Conservation (phyloP, 2,329 filamentous ascomycete genomes). For the Xylariaceae sp. region DNA sequence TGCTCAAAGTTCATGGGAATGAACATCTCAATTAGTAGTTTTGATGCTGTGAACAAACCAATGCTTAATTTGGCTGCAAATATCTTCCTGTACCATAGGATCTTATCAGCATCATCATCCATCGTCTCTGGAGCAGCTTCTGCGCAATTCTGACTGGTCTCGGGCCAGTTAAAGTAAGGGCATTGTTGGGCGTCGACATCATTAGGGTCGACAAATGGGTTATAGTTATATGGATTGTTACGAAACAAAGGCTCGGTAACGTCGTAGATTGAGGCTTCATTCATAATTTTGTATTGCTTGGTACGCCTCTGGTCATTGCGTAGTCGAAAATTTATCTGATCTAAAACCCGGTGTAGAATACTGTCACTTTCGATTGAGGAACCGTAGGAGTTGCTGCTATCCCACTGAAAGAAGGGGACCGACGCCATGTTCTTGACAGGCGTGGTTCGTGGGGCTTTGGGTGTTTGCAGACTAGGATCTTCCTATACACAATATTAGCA, state of each 20-base stretch:
- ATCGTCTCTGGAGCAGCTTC: no score
- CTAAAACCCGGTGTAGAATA: conserved; percentile 6
- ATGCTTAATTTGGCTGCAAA: neutral
- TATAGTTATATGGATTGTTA: no score
- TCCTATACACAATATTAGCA: neutral
- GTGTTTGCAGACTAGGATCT: neutral
- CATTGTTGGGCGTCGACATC: no score
- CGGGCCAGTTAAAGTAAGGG: no score
- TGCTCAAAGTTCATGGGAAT: conserved; percentile 14
- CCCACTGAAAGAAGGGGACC: conserved; percentile 10
- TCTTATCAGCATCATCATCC: neutral
- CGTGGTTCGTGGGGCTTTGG: neutral
- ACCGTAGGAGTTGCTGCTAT: neutral
- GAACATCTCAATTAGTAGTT: conserved; percentile 2
- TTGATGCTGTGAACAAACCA: neutral
- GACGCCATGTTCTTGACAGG: neutral
- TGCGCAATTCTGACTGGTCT: no score
- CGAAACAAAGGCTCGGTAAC: no score
- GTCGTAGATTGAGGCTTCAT: neutral
- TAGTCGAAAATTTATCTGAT: conserved; percentile 4
- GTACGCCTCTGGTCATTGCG: neutral
- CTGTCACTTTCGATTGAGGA: neutral
- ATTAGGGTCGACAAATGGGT: no score
- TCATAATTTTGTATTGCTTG: conserved; percentile 1
- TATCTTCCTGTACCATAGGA: neutral